Conservation (phyloP, 805 yeast genomes). For the Pichia pseudocactophila region DNA sequence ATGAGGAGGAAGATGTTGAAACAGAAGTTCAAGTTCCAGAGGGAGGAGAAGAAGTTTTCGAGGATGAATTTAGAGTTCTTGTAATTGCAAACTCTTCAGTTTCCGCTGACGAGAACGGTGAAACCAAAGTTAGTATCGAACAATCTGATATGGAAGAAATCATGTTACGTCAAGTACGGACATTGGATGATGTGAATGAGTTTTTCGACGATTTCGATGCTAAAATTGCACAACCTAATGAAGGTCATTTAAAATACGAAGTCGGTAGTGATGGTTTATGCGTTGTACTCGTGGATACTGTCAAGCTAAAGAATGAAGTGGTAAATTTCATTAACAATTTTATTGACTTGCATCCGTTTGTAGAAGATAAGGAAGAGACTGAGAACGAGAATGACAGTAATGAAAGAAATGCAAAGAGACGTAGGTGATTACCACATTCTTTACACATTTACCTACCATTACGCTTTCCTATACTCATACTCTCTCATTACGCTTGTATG, state of each 20-base stretch:
- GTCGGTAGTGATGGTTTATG: constrained; percentile 55
- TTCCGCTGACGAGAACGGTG: not conserved
- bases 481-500: too few species aligned
- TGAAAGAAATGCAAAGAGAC: constrained; percentile 12
- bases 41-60: constrained; percentile 4
- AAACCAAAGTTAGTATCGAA: constrained; percentile 25
- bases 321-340: constrained; percentile 35
- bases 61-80: constrained; percentile 12
- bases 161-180: constrained; percentile 26
- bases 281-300: constrained; percentile 41
- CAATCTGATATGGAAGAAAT: constrained; percentile 39
- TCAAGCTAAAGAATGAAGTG: constrained; percentile 30
- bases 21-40: not conserved
- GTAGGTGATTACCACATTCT: constrained; percentile 3
- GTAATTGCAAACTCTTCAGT: constrained; percentile 8
- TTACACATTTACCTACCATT: too few species aligned
- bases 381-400: constrained; percentile 6
- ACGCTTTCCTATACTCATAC: too few species aligned
- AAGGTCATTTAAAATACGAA: constrained; percentile 46
- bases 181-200: constrained; percentile 38
- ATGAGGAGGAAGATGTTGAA: constrained; percentile 7
- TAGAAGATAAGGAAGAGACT: not conserved
- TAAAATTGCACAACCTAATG: constrained; percentile 44
- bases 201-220: constrained; percentile 48
- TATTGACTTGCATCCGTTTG: constrained; percentile 5